Evolutionary conservation across 2,329 filamentous ascomycete genomes (phyloP).

Genomic region (Colletotrichum orbiculare): DNA sequence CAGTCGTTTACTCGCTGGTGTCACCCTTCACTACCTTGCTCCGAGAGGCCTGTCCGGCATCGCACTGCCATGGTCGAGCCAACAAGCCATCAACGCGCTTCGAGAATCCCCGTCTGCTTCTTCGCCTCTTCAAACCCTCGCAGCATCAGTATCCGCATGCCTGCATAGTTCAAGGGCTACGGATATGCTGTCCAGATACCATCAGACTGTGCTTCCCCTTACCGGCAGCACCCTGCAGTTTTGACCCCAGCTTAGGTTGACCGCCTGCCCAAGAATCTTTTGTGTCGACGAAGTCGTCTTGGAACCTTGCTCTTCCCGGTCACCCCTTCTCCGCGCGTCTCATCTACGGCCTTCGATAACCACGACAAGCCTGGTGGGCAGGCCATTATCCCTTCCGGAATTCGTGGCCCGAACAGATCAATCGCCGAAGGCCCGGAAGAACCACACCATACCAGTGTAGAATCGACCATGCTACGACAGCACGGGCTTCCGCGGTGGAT

Average conservation of each 20-base stretch:
- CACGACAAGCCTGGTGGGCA: constrained; percentile 11
- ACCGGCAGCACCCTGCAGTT: too few species aligned
- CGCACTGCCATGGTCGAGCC: constrained; percentile 20
- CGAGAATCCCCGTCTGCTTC: constrained; percentile 8
- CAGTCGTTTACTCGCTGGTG: constrained; percentile 10
- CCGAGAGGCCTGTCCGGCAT: constrained; percentile 22
- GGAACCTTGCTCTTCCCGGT: constrained; percentile 18
- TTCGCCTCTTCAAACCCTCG: neutral
- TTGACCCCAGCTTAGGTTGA: constrained; percentile 11
- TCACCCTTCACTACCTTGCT: constrained; percentile 1
- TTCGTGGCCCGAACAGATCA: constrained; percentile 27
- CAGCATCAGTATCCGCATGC: too few species aligned
- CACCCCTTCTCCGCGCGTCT: constrained; percentile 33
- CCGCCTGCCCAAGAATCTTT: constrained; percentile 13
- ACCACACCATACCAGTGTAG: constrained; percentile 9
- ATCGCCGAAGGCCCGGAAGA: constrained; percentile 18
- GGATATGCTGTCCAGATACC: too few species aligned
- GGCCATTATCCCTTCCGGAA: constrained; percentile 22
- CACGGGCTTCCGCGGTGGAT: constrained; percentile 6
- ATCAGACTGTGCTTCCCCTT: too few species aligned
- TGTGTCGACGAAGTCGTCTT: constrained; percentile 11
- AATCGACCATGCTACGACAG: constrained; percentile 4
- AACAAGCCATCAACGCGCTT: constrained; percentile 28
- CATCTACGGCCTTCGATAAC: constrained; percentile 10
- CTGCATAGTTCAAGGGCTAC: too few species aligned